phyloP scores from a whole-genome alignment of 148 eudicot species.

The Camellia japonica region DNA sequence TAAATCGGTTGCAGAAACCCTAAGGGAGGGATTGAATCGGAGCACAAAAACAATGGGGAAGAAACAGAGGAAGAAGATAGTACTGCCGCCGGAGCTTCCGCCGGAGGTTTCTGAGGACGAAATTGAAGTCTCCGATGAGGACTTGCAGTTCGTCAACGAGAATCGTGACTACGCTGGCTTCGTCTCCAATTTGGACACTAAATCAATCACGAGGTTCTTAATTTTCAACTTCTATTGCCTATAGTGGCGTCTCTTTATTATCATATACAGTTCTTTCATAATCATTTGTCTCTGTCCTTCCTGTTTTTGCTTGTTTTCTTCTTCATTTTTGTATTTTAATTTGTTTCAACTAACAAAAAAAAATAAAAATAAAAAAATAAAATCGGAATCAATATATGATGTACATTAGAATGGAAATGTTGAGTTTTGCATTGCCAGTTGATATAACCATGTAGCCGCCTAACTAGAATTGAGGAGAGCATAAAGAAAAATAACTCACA shows the following conservation, averaged over 20 bases:
- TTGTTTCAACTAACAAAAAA: background rate
- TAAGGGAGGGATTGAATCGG: too few species aligned
- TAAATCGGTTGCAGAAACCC: background rate
- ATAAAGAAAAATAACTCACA: background rate
- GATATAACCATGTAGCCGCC: background rate
- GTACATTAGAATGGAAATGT: background rate
- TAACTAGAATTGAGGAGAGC: background rate
- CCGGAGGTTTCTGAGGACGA: slow-evolving; percentile 79
- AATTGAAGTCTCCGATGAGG: slow-evolving; percentile 74
- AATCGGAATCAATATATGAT: background rate
- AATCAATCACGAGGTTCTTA: slow-evolving; percentile 61
- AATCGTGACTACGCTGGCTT: slow-evolving; percentile 54
- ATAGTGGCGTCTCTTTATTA: background rate
- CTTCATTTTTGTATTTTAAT: background rate
- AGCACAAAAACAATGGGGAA: slow-evolving; percentile 43
- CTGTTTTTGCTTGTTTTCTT: background rate
- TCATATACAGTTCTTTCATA: background rate
- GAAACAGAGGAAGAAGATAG: slow-evolving; percentile 46
- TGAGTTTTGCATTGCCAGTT: background rate
- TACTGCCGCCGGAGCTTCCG: slow-evolving; percentile 72
- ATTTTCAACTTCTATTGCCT: background rate
- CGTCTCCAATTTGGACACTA: slow-evolving; percentile 62
- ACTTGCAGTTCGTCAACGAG: slow-evolving; percentile 47
- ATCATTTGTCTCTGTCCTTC: background rate
- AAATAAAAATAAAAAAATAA: background rate